phyloP scores from a whole-genome alignment of 1,284 basidiomycete species.

The Sphagnurus paluster region DNA sequence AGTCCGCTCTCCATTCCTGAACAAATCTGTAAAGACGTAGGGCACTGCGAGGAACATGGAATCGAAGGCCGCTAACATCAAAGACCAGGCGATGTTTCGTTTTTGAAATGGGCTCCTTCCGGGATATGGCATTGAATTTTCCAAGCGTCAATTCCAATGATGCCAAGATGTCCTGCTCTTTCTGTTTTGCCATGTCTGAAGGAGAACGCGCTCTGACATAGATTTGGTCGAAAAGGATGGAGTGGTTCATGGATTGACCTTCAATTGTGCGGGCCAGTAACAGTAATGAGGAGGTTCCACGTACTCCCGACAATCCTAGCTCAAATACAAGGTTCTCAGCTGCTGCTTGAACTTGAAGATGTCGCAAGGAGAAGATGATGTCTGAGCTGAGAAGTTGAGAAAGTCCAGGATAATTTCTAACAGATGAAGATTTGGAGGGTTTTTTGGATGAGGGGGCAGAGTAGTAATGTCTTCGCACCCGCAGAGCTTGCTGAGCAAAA shows the following conservation, averaged over 20 bases:
- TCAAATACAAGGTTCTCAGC: conserved; percentile 44
- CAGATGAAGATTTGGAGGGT: background rate
- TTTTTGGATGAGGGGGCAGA: conserved; percentile 2
- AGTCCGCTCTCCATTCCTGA: conserved; percentile 79
- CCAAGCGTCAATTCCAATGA: conserved; percentile 49
- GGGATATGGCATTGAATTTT: conserved; percentile 44
- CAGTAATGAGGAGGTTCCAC: conserved; percentile 36
- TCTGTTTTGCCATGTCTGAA: conserved; percentile 33
- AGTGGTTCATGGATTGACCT: conserved; percentile 47
- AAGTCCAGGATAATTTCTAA: background rate
- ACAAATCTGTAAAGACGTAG: conserved; percentile 73
- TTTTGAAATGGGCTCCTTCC: conserved; percentile 41
- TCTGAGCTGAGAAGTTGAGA: conserved; percentile 27
- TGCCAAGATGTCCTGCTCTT: conserved; percentile 58
- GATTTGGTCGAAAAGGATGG: conserved; percentile 46
- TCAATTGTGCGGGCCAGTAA: conserved; percentile 20
- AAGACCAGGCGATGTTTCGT: conserved; percentile 44
- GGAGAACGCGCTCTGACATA: conserved; percentile 60
- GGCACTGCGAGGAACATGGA: conserved; percentile 77
- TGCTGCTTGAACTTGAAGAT: conserved; percentile 55
- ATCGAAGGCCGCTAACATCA: conserved; percentile 43
- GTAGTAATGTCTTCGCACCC: conserved; percentile 39
- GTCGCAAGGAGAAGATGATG: conserved; percentile 35
- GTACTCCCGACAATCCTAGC: conserved; percentile 42
- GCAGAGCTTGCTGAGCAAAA: conserved; percentile 60